A percentile compares a stretch with the other conserved stretches of the same genome.
Conservation (phyloP, 1,139 yeast species). For the Debaryomyces psychrophilus region DNA sequence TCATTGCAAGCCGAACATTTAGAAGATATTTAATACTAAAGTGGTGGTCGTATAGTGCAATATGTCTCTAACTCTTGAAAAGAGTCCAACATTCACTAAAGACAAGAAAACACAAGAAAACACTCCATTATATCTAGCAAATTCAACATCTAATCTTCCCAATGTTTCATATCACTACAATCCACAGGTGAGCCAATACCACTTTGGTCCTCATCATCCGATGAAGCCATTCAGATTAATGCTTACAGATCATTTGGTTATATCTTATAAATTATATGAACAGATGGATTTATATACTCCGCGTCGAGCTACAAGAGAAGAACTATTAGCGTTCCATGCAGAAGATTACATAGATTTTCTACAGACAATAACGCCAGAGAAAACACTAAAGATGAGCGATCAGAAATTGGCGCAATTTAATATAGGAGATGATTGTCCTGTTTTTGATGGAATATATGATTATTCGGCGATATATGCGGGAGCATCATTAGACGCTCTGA, state of each 20-base stretch:
- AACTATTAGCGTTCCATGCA: conserved; percentile 78
- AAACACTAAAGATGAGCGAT: conserved; percentile 59
- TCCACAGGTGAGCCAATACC: conserved; percentile 79
- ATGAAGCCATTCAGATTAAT: conserved; percentile 97
- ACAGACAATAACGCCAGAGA: conserved; percentile 81
- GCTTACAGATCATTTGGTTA: conserved; percentile 90
- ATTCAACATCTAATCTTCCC: conserved; percentile 35
- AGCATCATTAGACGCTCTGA: conserved; percentile 89
- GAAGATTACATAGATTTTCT: conserved; percentile 86
- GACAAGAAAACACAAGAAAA: conserved; percentile 62
- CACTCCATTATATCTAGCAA: conserved; percentile 61
- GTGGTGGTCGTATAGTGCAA: background rate
- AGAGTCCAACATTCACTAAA: conserved; percentile 41
- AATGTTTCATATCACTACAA: conserved; percentile 88
- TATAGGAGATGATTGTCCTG: conserved; percentile 97
- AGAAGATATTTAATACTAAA: background rate
- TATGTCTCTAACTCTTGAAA: conserved; percentile 24
- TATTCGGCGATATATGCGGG: conserved; percentile 88
- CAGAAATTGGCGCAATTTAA: conserved; percentile 72
- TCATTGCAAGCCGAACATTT: background rate
- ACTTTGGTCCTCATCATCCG: conserved; percentile 91
- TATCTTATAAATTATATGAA: conserved; percentile 82
- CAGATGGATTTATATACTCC: conserved; percentile 90
- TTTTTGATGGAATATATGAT: conserved; percentile 91
- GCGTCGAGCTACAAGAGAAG: conserved; percentile 77